Base-by-base conservation (phyloP, 139 green algal species). In the Tetradesmus obliquus region DNA sequence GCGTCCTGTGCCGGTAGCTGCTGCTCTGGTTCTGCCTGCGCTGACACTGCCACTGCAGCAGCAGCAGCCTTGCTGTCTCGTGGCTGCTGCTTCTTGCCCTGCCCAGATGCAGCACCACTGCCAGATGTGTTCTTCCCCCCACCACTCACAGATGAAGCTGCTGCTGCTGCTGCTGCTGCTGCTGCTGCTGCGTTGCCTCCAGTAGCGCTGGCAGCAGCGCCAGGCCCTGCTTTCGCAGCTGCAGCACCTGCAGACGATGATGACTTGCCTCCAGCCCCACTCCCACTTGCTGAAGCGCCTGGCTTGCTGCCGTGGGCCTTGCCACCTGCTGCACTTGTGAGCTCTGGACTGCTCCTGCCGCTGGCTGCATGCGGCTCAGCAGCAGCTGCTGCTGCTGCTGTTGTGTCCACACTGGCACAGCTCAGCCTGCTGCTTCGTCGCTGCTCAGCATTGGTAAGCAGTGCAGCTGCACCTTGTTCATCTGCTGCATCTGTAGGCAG, bases 381-480 rank as follows among this genome's bases (percentile, higher is more conserved):
- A 81, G 19, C 72, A 51, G n/a, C 13, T 55, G 84, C n/a, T 88
- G 84, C 60, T 88, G 84, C 60, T 88, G 57, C 84, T 80, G 84
- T 60, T 79, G 82, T 6, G 24, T n/a, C 13, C 8, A n/a, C 66
- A n/a, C 66, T 76, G 17, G 79, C 22, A 9, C 79, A 55, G 79
- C 79, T 83, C 7, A 12, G 32, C 10, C 79, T 83, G 79, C 79
- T 86, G 53, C 76, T 87, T 32, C 15, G 15, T 20, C n/a, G 58
- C n/a, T 45, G 84, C 2, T 76, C 84, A 57, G 57, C 55, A 60
- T 45, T 15, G 13, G 20, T 69, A 10, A 69, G 82, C 82, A 87
- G 82, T 60, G 79, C 79, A 24, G 79, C 79, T 84, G 79, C 2
- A 58, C 15, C 79, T 84, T 45, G 45, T 24, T 12, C 51, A 51